Evolutionary conservation across 2,329 filamentous ascomycete species (phyloP).

Genomic region (Dothistroma septosporum): DNA sequence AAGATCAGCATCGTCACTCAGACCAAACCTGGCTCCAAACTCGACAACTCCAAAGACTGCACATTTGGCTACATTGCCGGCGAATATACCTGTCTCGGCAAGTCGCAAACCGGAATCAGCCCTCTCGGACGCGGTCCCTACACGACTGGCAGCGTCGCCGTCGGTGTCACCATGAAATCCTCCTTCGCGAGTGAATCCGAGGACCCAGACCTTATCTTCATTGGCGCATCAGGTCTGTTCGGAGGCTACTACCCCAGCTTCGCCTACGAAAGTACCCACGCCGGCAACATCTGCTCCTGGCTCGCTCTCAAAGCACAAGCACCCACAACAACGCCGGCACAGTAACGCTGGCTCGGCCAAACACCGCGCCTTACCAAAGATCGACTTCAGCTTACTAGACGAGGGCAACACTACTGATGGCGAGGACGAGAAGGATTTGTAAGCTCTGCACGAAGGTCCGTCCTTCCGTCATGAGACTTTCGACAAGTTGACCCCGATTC

Average conservation of each 20-base stretch:
- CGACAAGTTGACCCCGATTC: constrained; percentile 39
- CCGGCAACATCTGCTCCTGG: constrained; percentile 47
- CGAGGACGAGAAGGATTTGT: constrained; percentile 39
- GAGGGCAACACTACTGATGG: constrained; percentile 41
- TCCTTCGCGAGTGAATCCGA: constrained; percentile 38
- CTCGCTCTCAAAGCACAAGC: constrained; percentile 58
- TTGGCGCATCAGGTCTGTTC: constrained; percentile 54
- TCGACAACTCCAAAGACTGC: constrained; percentile 39
- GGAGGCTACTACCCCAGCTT: constrained; percentile 55
- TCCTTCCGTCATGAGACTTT: constrained; percentile 43
- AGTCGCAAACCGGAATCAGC: constrained; percentile 40
- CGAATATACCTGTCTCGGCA: constrained; percentile 44
- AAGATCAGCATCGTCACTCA: constrained; percentile 51
- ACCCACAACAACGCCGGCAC: constrained; percentile 59
- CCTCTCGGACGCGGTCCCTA: constrained; percentile 42
- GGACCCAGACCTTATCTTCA: constrained; percentile 53
- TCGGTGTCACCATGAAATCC: constrained; percentile 44
- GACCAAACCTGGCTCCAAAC: constrained; percentile 37
- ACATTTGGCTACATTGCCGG: constrained; percentile 30
- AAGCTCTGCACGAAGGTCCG: constrained; percentile 55
- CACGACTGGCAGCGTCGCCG: constrained; percentile 51
- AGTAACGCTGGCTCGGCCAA: constrained; percentile 58
- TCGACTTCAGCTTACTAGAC: constrained; percentile 59
- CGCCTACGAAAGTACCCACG: constrained; percentile 43
- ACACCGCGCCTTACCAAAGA: constrained; percentile 60